Conservation (phyloP, 2,329 filamentous ascomycete genomes). For the Sclerotinia nivalis region DNA sequence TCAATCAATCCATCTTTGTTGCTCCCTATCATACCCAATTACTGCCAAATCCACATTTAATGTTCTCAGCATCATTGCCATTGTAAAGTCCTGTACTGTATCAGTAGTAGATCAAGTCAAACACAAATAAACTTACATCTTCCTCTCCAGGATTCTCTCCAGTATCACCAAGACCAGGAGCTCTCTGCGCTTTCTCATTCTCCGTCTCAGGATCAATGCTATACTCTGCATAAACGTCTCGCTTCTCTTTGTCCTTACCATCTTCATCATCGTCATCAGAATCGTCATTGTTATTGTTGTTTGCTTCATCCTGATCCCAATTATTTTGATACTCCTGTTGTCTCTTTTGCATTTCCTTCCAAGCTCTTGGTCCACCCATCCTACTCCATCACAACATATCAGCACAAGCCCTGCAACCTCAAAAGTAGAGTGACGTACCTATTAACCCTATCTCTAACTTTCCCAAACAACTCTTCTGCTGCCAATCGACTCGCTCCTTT, state of each 20-base stretch:
- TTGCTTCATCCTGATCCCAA: conserved; percentile 44
- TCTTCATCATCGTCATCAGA: conserved; percentile 41
- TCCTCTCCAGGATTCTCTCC: conserved; percentile 44
- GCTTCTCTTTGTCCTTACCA: conserved; percentile 44
- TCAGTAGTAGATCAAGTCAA: conserved; percentile 20
- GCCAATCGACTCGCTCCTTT: conserved; percentile 58
- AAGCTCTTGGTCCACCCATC: conserved; percentile 63
- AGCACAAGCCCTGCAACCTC: background rate
- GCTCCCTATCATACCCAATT: conserved; percentile 62
- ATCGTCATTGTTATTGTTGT: conserved; percentile 35
- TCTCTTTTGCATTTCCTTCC: conserved; percentile 52
- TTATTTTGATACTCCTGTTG: conserved; percentile 45
- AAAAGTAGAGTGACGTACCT: conserved; percentile 38
- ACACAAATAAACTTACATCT: conserved; percentile 44
- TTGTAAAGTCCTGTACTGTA: conserved; percentile 58
- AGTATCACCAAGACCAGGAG: conserved; percentile 39
- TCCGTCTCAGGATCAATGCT: conserved; percentile 41
- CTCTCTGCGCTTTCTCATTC: conserved; percentile 41
- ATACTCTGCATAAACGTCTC: conserved; percentile 41
- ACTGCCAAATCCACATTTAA: conserved; percentile 62
- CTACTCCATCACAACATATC: conserved; percentile 27
- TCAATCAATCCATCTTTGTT: conserved; percentile 60
- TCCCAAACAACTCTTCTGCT: conserved; percentile 66
- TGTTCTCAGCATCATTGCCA: conserved; percentile 68
- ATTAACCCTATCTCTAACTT: conserved; percentile 60